A percentile compares a stretch with the other conserved stretches of the same genome.
Evolutionary conservation across 2,329 filamentous ascomycete species (phyloP).

Genomic region (Aspergillus intermedius): DNA sequence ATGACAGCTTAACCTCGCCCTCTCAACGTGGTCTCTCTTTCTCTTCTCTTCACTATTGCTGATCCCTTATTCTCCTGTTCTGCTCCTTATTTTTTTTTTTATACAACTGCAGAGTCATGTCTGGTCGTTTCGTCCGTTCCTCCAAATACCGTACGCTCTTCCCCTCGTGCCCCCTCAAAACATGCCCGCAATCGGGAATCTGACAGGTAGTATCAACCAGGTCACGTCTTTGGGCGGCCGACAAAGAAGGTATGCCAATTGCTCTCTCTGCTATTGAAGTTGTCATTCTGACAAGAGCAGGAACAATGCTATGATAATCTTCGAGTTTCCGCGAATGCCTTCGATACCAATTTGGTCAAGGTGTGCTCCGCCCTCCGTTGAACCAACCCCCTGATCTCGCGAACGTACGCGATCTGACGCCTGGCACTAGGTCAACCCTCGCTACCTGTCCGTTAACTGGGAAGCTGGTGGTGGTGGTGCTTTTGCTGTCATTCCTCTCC

Average conservation of each 20-base stretch:
- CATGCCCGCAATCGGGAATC: constrained; percentile 18
- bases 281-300: constrained; percentile 28
- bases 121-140: constrained; percentile 65
- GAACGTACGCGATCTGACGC: constrained; percentile 14
- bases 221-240: constrained; percentile 95
- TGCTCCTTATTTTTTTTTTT: constrained; percentile 3
- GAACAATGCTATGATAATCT: constrained; percentile 99
- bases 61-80: constrained; percentile 7
- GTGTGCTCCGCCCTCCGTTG: constrained; percentile 44
- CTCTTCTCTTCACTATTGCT: constrained; percentile 5
- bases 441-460: constrained; percentile 98
- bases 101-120: constrained; percentile 43
- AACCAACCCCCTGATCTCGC: constrained; percentile 19
- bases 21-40: constrained; percentile 1
- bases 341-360: constrained; percentile 98
- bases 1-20: constrained; percentile 3
- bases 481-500: constrained; percentile 88
- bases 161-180: constrained; percentile 8
- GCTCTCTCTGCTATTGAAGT: background rate
- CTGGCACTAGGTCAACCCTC: constrained; percentile 70
- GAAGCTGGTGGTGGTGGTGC: constrained; percentile 91
- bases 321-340: constrained; percentile 94
- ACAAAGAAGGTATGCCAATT: constrained; percentile 65
- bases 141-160: constrained; percentile 62
- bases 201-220: constrained; percentile 34